Evolutionary conservation across 2,329 filamentous ascomycete species (phyloP).

Genomic region (Trichoderma asperellum): DNA sequence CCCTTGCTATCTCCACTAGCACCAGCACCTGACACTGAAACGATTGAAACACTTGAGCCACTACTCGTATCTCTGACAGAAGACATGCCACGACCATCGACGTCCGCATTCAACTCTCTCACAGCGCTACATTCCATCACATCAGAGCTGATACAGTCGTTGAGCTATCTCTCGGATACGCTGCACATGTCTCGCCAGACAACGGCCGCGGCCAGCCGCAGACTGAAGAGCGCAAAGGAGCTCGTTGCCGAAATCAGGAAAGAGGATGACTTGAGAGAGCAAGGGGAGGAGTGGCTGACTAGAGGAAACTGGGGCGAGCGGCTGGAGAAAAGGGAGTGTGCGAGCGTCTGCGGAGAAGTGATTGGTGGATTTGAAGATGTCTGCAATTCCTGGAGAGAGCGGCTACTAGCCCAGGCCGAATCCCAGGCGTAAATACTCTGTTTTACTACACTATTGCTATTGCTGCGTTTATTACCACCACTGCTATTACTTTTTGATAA

Average conservation of each 20-base stretch:
- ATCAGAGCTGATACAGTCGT: constrained; percentile 73
- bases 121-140: constrained; percentile 71
- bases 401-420: constrained; percentile 69
- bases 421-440: constrained; percentile 44
- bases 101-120: constrained; percentile 67
- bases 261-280: constrained; percentile 80
- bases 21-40: constrained; percentile 63
- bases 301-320: constrained; percentile 82
- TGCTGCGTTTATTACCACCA: neutral
- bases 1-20: constrained; percentile 71
- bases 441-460: neutral
- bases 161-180: constrained; percentile 86
- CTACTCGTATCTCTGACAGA: constrained; percentile 67
- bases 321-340: constrained; percentile 77
- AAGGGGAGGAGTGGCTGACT: constrained; percentile 80
- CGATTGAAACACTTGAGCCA: constrained; percentile 70
- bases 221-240: constrained; percentile 80
- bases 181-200: constrained; percentile 93
- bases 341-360: constrained; percentile 81
- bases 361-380: constrained; percentile 91
- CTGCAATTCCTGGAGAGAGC: constrained; percentile 81
- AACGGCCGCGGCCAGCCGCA: constrained; percentile 77
- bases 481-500: neutral
- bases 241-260: constrained; percentile 82
- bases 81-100: constrained; percentile 67